Conservation (phyloP, 345 rosid species). For the Pugionium dolabratum region DNA sequence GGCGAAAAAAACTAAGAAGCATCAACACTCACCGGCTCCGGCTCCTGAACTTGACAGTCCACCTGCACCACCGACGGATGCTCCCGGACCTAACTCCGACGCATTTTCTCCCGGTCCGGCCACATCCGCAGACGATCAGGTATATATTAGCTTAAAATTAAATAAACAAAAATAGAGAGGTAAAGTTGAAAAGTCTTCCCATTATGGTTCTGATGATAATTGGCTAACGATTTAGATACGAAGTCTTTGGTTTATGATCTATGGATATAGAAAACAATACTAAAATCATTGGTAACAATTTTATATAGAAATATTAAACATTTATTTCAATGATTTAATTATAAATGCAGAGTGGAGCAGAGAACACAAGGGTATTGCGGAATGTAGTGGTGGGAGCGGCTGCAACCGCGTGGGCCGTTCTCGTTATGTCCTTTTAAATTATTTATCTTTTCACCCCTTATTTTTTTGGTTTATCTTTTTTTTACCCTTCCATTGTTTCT, state of each 20-base stretch:
- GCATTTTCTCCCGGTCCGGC: conserved; percentile 60
- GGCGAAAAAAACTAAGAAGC: conserved; percentile 54
- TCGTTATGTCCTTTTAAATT: conserved; percentile 51
- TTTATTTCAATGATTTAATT: background rate
- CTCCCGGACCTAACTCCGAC: conserved; percentile 55
- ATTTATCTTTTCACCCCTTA: background rate
- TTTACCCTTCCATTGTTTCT: conserved; percentile 17
- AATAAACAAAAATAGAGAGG: background rate
- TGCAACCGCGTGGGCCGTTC: conserved; percentile 57
- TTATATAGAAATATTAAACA: background rate
- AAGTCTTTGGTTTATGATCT: background rate
- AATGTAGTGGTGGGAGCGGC: conserved; percentile 49
- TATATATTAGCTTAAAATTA: background rate
- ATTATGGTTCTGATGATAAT: no score
- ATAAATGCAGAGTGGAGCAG: conserved; percentile 71
- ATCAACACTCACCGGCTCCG: conserved; percentile 52
- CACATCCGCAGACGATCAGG: conserved; percentile 46
- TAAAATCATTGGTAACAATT: background rate
- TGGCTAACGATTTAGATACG: no score
- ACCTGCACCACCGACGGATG: conserved; percentile 66
- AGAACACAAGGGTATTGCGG: conserved; percentile 36
- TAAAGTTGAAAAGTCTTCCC: background rate
- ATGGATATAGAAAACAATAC: background rate
- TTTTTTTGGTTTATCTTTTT: conserved; percentile 13
- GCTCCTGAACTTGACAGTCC: conserved; percentile 63